Percentiles rank a stretch among this genome's conserved stretches.
These are phyloP conservation scores for Hippophae gyantsensis DNA, from an alignment of 306 rosid species.

Conservation along the genomic window DNA sequence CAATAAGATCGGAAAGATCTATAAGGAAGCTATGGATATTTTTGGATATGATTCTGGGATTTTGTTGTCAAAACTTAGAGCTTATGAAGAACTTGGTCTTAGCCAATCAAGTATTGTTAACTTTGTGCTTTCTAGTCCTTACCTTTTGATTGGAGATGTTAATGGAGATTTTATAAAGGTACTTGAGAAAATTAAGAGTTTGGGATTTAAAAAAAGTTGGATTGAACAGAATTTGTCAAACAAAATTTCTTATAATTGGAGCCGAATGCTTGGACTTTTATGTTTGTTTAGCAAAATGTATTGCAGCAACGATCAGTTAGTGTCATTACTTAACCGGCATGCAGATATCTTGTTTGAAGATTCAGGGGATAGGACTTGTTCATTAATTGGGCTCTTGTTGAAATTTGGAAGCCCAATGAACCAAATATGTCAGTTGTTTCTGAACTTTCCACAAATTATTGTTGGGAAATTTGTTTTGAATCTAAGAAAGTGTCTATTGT, in stretches of 20 bases:
- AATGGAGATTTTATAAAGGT: conserved; percentile 35
- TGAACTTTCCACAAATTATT: conserved; percentile 45
- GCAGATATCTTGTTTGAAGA: conserved; percentile 54
- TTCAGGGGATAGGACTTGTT: conserved; percentile 45
- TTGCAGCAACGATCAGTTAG: conserved; percentile 34
- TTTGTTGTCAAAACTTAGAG: conserved; percentile 42
- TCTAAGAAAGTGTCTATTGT: conserved; percentile 35
- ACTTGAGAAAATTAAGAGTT: conserved; percentile 36
- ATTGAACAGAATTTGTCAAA: conserved; percentile 31
- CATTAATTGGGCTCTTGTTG: conserved; percentile 42
- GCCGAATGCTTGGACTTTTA: conserved; percentile 38
- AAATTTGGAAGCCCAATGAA: conserved; percentile 46
- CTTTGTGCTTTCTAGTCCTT: conserved; percentile 42
- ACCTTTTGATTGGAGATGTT: conserved; percentile 51
- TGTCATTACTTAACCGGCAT: conserved; percentile 19
- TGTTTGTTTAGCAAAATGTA: conserved; percentile 31
- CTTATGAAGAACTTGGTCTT: conserved; percentile 49
- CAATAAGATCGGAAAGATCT: conserved; percentile 45
- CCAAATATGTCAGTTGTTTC: conserved; percentile 36
- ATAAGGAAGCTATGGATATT: conserved; percentile 32
- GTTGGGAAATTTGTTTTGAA: conserved; percentile 38
- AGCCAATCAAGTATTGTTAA: conserved; percentile 14
- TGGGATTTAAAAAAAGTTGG: conserved; percentile 41
- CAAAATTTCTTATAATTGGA: conserved; percentile 43
- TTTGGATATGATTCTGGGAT: conserved; percentile 39